A percentile compares a stretch with the other conserved stretches of the same genome.
Evolutionary conservation across 1,139 yeast genomes (phyloP).

Genomic region (Sporopachydermia cereana): DNA sequence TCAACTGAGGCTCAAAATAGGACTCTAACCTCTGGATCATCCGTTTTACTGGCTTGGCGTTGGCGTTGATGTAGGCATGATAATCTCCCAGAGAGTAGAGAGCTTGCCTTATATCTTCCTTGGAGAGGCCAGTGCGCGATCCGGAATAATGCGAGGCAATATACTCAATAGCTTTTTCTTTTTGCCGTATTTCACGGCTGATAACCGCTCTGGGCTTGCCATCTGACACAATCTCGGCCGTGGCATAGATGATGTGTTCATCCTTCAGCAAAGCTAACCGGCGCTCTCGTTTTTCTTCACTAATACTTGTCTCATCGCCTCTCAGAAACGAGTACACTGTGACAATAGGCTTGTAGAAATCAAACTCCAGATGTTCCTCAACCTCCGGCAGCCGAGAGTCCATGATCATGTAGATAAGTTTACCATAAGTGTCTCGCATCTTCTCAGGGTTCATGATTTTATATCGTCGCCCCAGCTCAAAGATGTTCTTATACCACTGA

Average conservation of each 20-base stretch:
- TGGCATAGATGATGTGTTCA: conserved; percentile 44
- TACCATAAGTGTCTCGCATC: conserved; percentile 65
- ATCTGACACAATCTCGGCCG: conserved; percentile 48
- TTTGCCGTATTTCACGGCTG: conserved; percentile 43
- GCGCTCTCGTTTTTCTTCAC: conserved; percentile 14
- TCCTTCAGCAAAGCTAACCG: conserved; percentile 41
- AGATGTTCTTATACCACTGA: conserved; percentile 53
- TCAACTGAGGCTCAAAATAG: conserved; percentile 33
- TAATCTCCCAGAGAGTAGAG: conserved; percentile 66
- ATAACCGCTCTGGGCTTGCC: conserved; percentile 41
- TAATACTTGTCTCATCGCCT: conserved; percentile 26
- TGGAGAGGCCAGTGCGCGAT: conserved; percentile 21
- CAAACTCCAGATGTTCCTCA: conserved; percentile 56
- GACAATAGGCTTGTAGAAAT: conserved; percentile 53
- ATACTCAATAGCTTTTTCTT: conserved; percentile 50
- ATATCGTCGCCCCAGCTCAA: conserved; percentile 67
- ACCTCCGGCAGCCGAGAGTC: conserved; percentile 64
- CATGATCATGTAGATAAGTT: conserved; percentile 70
- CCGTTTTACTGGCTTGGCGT: conserved; percentile 49
- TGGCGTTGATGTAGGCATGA: conserved; percentile 57
- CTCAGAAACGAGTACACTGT: conserved; percentile 41
- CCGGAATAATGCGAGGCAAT: conserved; percentile 34
- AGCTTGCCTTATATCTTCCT: conserved; percentile 53
- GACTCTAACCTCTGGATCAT: conserved; percentile 43
- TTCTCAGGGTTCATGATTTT: conserved; percentile 72